Evolutionary conservation across 2,329 filamentous ascomycete species (phyloP), one percentile per base, ranked within the genome.

Genomic region (Pyricularia pennisetigena): DNA sequence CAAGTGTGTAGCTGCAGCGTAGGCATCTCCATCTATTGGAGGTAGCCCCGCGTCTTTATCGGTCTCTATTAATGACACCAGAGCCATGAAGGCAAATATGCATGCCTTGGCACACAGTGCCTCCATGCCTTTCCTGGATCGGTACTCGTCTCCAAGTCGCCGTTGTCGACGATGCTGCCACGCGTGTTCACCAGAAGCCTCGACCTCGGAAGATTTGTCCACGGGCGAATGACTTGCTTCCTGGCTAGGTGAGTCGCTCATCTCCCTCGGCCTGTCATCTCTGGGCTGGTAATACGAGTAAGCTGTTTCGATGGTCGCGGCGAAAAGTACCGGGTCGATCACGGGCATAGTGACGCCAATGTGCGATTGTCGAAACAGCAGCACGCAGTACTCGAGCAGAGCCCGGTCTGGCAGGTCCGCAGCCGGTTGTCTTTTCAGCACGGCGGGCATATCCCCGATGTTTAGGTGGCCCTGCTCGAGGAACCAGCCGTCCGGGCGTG

Each of bases 41-140:
- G 71, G 54, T 49, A 64, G 29, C 23, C 54, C 28, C 7, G 70
- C 32, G 1, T 69, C 32, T 32, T 67, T 65, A 23, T 72, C 65
- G 20, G 59, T 59, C 29, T 69, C 68, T 29, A 76, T 70, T 8
- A 75, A 70, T 57, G 72, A 76, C 68, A 76, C 72, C 54, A 82
- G 74, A 0, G 81, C 78, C 0, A 82, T 69, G 71, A 86, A 85
- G 0, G 83, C 77, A 65, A 84, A 78, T 0, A 86, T 76, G 68
- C 82, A 85, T 0, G 80, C 81, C 65, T 78, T 82, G 20, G 79
- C 78, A 30, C 76, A 76, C 3, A 78, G 73, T 2, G 72, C 71
- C 68, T 74, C 76, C 59, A 76, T 62, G 24, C 59, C 59, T 28
- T 16, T 16, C 14, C 14, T 26, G 9, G 59, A 62, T 62, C 59